Conservation (phyloP, 73 alveolate species). For the Loxodes magnus region DNA sequence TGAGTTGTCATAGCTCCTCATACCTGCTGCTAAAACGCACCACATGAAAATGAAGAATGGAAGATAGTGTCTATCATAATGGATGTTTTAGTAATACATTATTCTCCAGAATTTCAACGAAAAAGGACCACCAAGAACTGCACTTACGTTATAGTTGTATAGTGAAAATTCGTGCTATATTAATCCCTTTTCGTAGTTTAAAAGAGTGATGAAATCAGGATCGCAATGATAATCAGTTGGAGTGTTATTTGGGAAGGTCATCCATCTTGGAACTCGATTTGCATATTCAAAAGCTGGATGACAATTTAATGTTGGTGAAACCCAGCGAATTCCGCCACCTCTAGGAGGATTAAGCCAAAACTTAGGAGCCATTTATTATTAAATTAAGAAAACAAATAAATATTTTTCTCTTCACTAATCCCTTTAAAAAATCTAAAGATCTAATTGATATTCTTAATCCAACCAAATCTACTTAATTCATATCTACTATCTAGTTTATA, state of each 20-base stretch:
- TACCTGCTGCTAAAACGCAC: background rate
- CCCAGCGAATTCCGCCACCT: constrained; percentile 12
- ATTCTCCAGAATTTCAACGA: background rate
- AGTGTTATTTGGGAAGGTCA: constrained; percentile 11
- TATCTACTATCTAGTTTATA: too few relatives aligned
- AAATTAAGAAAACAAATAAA: too few relatives aligned
- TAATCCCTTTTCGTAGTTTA: constrained; percentile 1
- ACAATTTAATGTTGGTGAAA: constrained; percentile 3
- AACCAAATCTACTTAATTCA: too few relatives aligned
- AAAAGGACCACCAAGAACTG: constrained; percentile 3
- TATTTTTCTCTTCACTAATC: too few relatives aligned
- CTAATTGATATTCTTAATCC: too few relatives aligned
- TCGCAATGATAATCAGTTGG: constrained; percentile 8
- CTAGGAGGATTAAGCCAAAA: constrained; percentile 14
- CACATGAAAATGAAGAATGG: constrained; percentile 8
- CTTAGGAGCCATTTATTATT: too few relatives aligned
- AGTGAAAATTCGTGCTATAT: constrained; percentile 4
- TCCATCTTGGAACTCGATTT: background rate
- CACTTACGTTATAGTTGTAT: background rate
- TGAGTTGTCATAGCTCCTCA: constrained; percentile 15
- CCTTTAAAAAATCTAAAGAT: too few relatives aligned
- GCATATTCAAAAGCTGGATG: constrained; percentile 8
- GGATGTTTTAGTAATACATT: background rate
- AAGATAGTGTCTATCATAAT: background rate
- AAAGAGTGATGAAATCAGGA: constrained; percentile 8